Percentiles rank a stretch among this genome's conserved stretches.
Conservation (phyloP, 768 basidiomycete genomes). For the Lactarius akahatsu region DNA sequence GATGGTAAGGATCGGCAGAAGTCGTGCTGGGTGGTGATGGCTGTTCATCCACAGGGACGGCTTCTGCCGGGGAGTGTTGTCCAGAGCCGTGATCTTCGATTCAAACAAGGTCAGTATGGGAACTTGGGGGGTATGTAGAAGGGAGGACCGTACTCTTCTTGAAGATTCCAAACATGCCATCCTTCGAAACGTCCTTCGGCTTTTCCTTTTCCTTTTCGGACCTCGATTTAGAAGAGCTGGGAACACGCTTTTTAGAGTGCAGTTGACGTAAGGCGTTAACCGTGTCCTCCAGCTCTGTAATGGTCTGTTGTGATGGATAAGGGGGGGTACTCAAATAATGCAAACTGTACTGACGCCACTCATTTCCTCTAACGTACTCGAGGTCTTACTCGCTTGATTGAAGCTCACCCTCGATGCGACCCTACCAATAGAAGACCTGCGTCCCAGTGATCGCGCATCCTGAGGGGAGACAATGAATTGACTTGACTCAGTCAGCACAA, state of each 20-base stretch:
- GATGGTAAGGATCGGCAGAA: constrained; percentile 39
- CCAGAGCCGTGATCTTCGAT: constrained; percentile 17
- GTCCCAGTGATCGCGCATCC: constrained; percentile 41
- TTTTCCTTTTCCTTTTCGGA: constrained; percentile 50
- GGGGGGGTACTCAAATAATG: not conserved
- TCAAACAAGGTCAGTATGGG: not conserved
- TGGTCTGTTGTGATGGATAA: constrained; percentile 43
- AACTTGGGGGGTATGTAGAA: not conserved
- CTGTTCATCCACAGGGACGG: constrained; percentile 16
- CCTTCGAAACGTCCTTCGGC: constrained; percentile 65
- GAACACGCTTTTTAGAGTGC: constrained; percentile 37
- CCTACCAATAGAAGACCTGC: constrained; percentile 38
- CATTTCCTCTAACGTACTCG: constrained; percentile 63
- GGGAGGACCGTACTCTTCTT: constrained; percentile 27
- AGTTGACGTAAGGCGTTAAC: constrained; percentile 46
- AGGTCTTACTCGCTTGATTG: constrained; percentile 50
- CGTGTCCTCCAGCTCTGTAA: constrained; percentile 57
- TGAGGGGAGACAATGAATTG: constrained; percentile 52
- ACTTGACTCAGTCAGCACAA: constrained; percentile 39
- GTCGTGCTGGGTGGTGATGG: constrained; percentile 15
- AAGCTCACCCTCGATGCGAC: constrained; percentile 40
- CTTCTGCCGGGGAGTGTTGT: constrained; percentile 9
- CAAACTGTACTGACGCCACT: constrained; percentile 46
- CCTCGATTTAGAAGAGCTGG: constrained; percentile 35
- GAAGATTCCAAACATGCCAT: constrained; percentile 38